phyloP scores from a whole-genome alignment of 495 filamentous ascomycete genomes.

The Platismatia glauca region DNA sequence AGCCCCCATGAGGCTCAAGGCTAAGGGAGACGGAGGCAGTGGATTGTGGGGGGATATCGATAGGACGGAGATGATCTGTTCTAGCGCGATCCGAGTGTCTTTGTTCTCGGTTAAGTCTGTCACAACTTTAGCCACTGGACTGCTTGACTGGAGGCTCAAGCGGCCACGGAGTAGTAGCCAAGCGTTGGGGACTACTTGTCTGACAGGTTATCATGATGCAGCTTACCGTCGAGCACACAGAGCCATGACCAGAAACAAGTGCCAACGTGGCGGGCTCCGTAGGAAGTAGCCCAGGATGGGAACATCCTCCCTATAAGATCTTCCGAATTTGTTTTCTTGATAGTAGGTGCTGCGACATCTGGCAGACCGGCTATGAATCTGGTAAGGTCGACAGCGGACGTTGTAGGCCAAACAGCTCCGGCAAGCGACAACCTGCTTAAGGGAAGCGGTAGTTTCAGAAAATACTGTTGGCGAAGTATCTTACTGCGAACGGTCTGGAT shows the following conservation, averaged over 20 bases:
- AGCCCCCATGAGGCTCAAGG: not conserved
- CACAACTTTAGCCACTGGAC: not conserved
- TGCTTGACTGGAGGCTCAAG: not conserved
- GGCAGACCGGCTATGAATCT: not conserved
- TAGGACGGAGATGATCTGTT: slow-evolving; percentile 7
- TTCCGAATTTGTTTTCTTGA: slow-evolving; percentile 2
- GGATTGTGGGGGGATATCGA: slow-evolving; percentile 12
- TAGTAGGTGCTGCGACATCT: not conserved
- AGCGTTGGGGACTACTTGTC: not conserved
- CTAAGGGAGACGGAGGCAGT: not conserved
- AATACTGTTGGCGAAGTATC: not conserved
- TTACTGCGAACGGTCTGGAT: not conserved
- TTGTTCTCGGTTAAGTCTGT: slow-evolving; percentile 17
- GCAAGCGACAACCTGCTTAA: not conserved
- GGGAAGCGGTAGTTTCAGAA: not conserved
- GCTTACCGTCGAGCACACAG: slow-evolving; percentile 20
- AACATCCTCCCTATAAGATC: slow-evolving; percentile 15
- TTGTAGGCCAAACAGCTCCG: not conserved
- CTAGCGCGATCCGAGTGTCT: slow-evolving; percentile 3
- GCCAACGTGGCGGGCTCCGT: slow-evolving; percentile 15
- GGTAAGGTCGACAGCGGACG: not conserved
- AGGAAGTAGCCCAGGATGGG: slow-evolving; percentile 1
- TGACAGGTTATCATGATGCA: not conserved
- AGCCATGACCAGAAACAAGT: slow-evolving; percentile 21
- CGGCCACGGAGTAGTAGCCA: not conserved